A percentile compares a stretch with the other conserved stretches of the same genome.
Conservation (phyloP, 148 eudicot genomes). For the Polygonum aviculare region DNA sequence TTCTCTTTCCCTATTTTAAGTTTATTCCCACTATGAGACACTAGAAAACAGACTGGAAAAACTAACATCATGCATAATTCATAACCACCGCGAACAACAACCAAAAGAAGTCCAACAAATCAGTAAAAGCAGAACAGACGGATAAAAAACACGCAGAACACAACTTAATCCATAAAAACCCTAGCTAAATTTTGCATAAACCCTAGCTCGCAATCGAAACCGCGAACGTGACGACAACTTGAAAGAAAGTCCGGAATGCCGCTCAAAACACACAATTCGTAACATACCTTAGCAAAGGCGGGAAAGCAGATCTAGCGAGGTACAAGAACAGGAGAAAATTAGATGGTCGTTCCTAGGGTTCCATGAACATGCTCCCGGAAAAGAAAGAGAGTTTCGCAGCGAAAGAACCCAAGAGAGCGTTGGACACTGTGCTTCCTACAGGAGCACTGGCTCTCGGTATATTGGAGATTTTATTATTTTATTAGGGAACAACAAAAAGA, state of each 20-base stretch:
- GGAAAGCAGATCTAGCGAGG: not conserved
- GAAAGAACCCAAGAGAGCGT: not conserved
- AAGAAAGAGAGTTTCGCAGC: not conserved
- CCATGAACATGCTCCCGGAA: not conserved
- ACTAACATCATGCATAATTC: not conserved
- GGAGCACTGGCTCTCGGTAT: not conserved
- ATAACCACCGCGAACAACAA: not conserved
- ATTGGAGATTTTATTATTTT: not conserved
- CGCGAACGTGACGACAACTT: not conserved
- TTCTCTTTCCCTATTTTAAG: not conserved
- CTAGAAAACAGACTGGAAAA: conserved; percentile 6
- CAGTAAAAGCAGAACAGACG: not conserved
- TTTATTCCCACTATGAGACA: not conserved
- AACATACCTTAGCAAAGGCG: not conserved
- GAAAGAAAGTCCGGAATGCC: not conserved
- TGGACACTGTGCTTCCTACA: conserved; percentile 6
- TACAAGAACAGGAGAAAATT: not conserved
- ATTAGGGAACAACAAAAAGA: not conserved
- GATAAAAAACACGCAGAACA: not conserved
- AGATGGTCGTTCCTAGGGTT: not conserved
- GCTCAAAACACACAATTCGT: not conserved
- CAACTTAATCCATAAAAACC: not conserved
- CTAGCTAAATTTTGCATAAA: not conserved
- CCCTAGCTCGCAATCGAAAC: conserved; percentile 1
- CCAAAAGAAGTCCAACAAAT: not conserved